Base-by-base conservation (phyloP, 805 yeast genomes). In the Candida sphagnicola region DNA sequence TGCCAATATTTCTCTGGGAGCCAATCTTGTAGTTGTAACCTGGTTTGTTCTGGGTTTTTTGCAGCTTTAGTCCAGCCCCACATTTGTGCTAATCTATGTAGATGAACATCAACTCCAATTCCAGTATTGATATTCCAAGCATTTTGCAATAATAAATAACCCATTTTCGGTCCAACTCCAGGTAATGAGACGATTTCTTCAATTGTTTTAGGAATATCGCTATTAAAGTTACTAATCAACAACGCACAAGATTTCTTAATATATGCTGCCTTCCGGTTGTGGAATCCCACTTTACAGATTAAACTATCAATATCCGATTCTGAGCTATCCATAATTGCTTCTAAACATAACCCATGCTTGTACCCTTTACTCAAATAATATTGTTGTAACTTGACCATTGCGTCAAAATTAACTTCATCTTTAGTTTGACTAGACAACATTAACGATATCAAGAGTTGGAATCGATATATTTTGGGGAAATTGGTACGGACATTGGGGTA, bases 131-230 rank as follows among this genome's bases (percentile, higher is more conserved):
- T 65, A 30, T 70, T 65, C 96, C 96, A 89, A 0, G 93, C 95
- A 29, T 78, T 75, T 51, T 88, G 95, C 42, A 88, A 64, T 1
- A 90, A 70, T 28, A 90, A 61, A 55, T 76, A 84, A 0, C 95
- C 95, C 98, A 90, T 90, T 57, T 90, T 90, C 6, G 96, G 96
- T 0, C 98, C 98, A 2, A 90, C 95, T 0, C 98, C 98, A 0
- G 96, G 96, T 23, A 90, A 63, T 0, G 74, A 59, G 4, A 75
- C 69, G 37, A 90, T 69, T 1, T 82, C 90, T 5, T 74, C 78
- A 6, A 85, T 70, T 2, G 81, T 72, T 42, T 72, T 60, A 0
- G 98, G 98, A 3, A 91, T 72, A 47, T 89, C 96, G 5, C 80
- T 79, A 8, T 66, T 63, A 53, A 70, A 78, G 15, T 71, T 51